Percentiles rank a stretch among this genome's conserved stretches.
phyloP scores from a whole-genome alignment of 2,329 filamentous ascomycete genomes.

The Zopfia rhizophila region DNA sequence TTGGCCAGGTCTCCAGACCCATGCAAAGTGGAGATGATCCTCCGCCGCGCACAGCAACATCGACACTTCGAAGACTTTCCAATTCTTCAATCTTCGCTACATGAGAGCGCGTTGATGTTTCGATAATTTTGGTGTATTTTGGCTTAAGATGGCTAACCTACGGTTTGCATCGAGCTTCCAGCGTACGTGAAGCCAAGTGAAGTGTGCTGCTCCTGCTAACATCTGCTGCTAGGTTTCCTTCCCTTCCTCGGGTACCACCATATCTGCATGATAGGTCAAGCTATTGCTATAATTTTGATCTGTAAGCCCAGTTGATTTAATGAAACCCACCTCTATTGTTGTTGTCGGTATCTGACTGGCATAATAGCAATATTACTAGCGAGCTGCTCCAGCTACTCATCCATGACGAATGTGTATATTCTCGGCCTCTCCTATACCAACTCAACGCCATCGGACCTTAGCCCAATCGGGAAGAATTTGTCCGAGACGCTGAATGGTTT shows the following conservation, averaged over 20 bases:
- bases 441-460: slow-evolving; percentile 79
- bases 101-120: too few relatives aligned
- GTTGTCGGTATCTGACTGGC: slow-evolving; percentile 26
- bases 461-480: slow-evolving; percentile 86
- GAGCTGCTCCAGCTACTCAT: slow-evolving; percentile 89
- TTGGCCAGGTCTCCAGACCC: too few relatives aligned
- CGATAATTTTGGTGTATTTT: too few relatives aligned
- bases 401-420: slow-evolving; percentile 92
- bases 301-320: slow-evolving; percentile 67
- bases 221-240: slow-evolving; percentile 63
- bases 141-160: too few relatives aligned
- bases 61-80: too few relatives aligned
- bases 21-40: too few relatives aligned
- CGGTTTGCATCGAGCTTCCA: slow-evolving; percentile 1
- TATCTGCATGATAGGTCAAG: slow-evolving; percentile 93
- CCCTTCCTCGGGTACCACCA: slow-evolving; percentile 73
- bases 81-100: too few relatives aligned
- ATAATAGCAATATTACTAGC: slow-evolving; percentile 81
- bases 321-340: background rate
- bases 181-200: background rate
- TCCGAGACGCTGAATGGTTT: slow-evolving; percentile 84
- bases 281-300: slow-evolving; percentile 85
- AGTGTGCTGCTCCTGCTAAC: too few relatives aligned
- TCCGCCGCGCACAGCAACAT: too few relatives aligned
- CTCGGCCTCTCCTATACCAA: slow-evolving; percentile 90